A percentile compares a stretch with the other conserved stretches of the same genome.
These are phyloP conservation scores for Cytospora schulzeri DNA, from an alignment of 2,329 filamentous ascomycete species.

Conservation along the genomic window DNA sequence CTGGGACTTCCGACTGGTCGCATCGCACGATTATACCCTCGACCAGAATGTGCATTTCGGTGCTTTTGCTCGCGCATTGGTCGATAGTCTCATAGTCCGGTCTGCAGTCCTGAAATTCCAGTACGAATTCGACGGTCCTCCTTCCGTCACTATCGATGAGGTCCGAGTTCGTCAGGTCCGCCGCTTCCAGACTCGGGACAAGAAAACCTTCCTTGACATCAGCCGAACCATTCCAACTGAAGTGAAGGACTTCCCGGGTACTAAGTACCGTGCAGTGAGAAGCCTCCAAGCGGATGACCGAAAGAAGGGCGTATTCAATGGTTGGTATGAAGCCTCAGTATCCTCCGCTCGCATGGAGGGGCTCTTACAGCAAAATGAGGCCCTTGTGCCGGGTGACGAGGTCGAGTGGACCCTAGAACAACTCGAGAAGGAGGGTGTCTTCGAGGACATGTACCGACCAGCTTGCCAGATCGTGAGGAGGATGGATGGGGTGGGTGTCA, in stretches of 20 bases:
- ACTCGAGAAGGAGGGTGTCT: conserved; percentile 28
- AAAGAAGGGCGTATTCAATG: conserved; percentile 28
- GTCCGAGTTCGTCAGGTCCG: conserved; percentile 23
- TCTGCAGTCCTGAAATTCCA: conserved; percentile 9
- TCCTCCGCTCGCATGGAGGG: conserved; percentile 33
- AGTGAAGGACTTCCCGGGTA: background rate
- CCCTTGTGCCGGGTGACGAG: conserved; percentile 31
- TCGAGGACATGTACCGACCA: conserved; percentile 31
- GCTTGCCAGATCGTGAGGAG: conserved; percentile 34
- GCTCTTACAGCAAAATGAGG: conserved; percentile 33
- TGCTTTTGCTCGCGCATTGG: conserved; percentile 33
- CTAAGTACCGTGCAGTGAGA: conserved; percentile 1
- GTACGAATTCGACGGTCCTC: conserved; percentile 1
- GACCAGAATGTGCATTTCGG: conserved; percentile 30
- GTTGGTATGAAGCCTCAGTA: conserved; percentile 38
- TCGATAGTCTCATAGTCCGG: conserved; percentile 31
- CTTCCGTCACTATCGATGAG: conserved; percentile 2
- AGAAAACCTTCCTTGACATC: conserved; percentile 32
- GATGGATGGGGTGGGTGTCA: conserved; percentile 37
- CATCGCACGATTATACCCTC: conserved; percentile 29
- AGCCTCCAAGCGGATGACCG: conserved; percentile 20
- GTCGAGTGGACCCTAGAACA: conserved; percentile 31
- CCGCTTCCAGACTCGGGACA: conserved; percentile 17
- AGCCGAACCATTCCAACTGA: conserved; percentile 22
- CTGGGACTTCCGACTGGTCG: conserved; percentile 36